These are phyloP conservation scores for Pyrus pyrifolia DNA, from an alignment of 306 rosid species.

Conservation along the genomic window DNA sequence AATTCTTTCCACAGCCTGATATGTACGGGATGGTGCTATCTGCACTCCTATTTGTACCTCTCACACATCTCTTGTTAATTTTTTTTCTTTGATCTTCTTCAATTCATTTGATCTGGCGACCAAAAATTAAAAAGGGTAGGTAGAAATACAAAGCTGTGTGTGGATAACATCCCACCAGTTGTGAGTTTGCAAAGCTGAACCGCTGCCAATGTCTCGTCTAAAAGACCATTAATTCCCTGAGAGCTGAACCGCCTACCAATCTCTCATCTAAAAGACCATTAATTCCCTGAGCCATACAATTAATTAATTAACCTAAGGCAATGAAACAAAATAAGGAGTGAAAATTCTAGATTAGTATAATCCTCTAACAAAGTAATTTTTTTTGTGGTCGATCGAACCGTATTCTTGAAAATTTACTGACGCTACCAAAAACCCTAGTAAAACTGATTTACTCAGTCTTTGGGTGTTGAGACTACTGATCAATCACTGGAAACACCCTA, in stretches of 20 bases:
- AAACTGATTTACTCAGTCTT: background rate
- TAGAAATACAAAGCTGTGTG: too few species aligned
- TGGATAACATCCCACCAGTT: too few species aligned
- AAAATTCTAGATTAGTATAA: background rate
- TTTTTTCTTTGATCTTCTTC: too few species aligned
- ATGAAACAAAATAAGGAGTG: background rate
- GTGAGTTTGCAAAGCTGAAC: background rate
- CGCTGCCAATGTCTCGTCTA: background rate
- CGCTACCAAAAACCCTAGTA: too few species aligned
- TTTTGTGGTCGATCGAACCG: background rate
- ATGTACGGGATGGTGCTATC: too few species aligned
- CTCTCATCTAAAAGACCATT: too few species aligned
- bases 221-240: too few species aligned
- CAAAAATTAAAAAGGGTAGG: accelerated
- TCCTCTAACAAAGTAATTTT: too few species aligned
- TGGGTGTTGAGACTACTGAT: background rate
- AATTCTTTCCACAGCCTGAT: background rate
- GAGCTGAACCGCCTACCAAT: background rate
- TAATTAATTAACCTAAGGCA: background rate
- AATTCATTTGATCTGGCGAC: too few species aligned
- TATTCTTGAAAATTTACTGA: too few species aligned
- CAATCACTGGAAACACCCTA: background rate
- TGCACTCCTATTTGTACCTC: too few species aligned
- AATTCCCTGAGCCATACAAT: background rate
- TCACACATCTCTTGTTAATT: too few species aligned